phyloP scores from a whole-genome alignment of 2,329 filamentous ascomycete genomes.

The Nothophaeocryptopus gaeumannii region DNA sequence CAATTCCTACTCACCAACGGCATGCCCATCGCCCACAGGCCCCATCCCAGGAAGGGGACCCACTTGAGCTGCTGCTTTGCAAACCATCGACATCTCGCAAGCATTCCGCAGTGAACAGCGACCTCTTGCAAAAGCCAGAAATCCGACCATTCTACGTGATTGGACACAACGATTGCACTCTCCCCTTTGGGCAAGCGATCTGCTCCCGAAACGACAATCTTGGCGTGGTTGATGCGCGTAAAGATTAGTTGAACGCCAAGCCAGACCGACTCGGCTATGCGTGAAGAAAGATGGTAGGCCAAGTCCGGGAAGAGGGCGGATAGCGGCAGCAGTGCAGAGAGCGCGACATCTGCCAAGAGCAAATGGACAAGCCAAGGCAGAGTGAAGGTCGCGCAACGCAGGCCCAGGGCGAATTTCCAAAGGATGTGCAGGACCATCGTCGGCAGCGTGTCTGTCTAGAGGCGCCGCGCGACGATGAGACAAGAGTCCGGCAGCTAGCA shows the following conservation, averaged over 20 bases:
- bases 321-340: constrained; percentile 36
- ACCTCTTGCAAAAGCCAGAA: constrained; percentile 64
- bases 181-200: constrained; percentile 53
- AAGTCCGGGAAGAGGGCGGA: constrained; percentile 42
- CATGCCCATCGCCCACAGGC: constrained; percentile 64
- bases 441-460: too few relatives aligned
- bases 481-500: too few relatives aligned
- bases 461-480: too few relatives aligned
- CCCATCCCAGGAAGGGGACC: constrained; percentile 63
- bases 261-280: constrained; percentile 56
- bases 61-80: constrained; percentile 58
- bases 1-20: constrained; percentile 61
- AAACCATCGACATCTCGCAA: constrained; percentile 61
- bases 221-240: constrained; percentile 52
- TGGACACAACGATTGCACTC: constrained; percentile 59
- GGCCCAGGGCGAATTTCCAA: constrained; percentile 39
- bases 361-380: constrained; percentile 56
- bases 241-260: constrained; percentile 58
- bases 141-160: constrained; percentile 62
- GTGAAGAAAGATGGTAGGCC: constrained; percentile 56
- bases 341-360: constrained; percentile 50
- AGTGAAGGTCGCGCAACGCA: constrained; percentile 33
- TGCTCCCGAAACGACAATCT: constrained; percentile 52
- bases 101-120: constrained; percentile 55
- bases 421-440: background rate